These are phyloP conservation scores for Meyerozyma sp. DNA, from an alignment of 1,139 yeast species.

Conservation along the genomic window DNA sequence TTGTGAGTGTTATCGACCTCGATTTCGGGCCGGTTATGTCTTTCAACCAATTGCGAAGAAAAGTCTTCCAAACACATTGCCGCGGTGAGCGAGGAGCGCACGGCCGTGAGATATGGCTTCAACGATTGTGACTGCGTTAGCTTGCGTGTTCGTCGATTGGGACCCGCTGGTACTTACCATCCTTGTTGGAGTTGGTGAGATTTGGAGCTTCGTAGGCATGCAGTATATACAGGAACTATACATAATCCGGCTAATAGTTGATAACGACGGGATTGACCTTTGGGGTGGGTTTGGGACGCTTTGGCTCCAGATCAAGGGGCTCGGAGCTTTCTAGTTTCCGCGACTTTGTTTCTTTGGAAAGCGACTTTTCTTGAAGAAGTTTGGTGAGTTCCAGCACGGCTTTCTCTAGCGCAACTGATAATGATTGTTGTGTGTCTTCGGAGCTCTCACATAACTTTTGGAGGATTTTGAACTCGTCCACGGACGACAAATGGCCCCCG, in stretches of 20 bases:
- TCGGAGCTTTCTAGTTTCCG: slow-evolving; percentile 3
- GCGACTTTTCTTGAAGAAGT: slow-evolving; percentile 4
- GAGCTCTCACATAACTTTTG: slow-evolving; percentile 4
- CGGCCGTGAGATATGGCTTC: slow-evolving; percentile 92
- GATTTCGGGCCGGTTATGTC: slow-evolving; percentile 96
- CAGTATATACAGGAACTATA: slow-evolving; percentile 2
- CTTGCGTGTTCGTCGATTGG: neutral
- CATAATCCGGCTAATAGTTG: slow-evolving; percentile 5
- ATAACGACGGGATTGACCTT: slow-evolving; percentile 4
- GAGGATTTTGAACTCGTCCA: slow-evolving; percentile 1
- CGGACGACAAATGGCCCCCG: slow-evolving; percentile 11
- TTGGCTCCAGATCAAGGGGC: slow-evolving; percentile 2
- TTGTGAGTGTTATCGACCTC: slow-evolving; percentile 64
- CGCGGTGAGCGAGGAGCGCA: slow-evolving; percentile 88
- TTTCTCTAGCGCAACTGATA: slow-evolving; percentile 2
- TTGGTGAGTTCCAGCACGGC: slow-evolving; percentile 4
- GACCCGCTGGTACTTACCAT: slow-evolving; percentile 5
- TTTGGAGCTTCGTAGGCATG: slow-evolving; percentile 1
- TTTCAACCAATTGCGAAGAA: slow-evolving; percentile 90
- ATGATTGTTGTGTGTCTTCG: neutral
- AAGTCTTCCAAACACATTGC: slow-evolving; percentile 94
- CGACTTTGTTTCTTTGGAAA: slow-evolving; percentile 6
- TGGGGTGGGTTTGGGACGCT: slow-evolving; percentile 4
- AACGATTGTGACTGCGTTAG: slow-evolving; percentile 63
- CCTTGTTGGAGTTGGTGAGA: slow-evolving; percentile 2